Evolutionary conservation across 345 rosid species (phyloP).

Genomic region (Camelina laxa): DNA sequence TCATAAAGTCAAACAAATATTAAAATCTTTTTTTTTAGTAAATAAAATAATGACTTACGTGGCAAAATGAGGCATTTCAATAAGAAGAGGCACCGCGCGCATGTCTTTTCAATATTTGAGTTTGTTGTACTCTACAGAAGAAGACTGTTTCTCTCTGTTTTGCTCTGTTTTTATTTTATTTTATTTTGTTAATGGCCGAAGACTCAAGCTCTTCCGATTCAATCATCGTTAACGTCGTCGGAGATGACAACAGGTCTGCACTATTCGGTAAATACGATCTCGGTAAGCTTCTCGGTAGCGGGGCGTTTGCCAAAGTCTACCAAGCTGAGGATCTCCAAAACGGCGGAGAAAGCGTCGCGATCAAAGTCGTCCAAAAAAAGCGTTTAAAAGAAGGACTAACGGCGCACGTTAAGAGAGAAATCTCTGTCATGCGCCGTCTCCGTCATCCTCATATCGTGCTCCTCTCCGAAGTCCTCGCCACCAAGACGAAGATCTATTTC

Average conservation of each 20-base stretch:
- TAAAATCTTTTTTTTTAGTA: background rate
- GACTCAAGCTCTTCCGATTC: conserved; percentile 37
- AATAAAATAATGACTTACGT: conserved; percentile 22
- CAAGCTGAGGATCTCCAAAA: conserved; percentile 57
- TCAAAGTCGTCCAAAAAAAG: conserved; percentile 71
- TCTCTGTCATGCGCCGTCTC: conserved; percentile 73
- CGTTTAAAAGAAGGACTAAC: conserved; percentile 51
- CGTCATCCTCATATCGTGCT: conserved; percentile 64
- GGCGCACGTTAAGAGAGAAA: conserved; percentile 69
- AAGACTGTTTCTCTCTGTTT: conserved; percentile 15
- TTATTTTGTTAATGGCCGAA: conserved; percentile 28
- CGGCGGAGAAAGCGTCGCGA: conserved; percentile 66
- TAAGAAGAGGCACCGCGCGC: conserved; percentile 43
- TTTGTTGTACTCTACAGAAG: background rate
- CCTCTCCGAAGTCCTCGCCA: conserved; percentile 72
- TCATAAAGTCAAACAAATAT: conserved; percentile 16
- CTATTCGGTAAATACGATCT: conserved; percentile 72
- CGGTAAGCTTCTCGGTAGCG: conserved; percentile 66
- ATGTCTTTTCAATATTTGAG: conserved; percentile 14
- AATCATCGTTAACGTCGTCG: conserved; percentile 43
- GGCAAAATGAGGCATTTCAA: conserved; percentile 18
- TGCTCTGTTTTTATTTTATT: background rate
- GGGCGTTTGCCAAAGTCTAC: conserved; percentile 85
- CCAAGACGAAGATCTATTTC: conserved; percentile 71
- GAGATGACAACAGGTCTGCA: conserved; percentile 42